Base-by-base conservation (phyloP, 305 asterid species). In the Fraxinus baroniana region DNA sequence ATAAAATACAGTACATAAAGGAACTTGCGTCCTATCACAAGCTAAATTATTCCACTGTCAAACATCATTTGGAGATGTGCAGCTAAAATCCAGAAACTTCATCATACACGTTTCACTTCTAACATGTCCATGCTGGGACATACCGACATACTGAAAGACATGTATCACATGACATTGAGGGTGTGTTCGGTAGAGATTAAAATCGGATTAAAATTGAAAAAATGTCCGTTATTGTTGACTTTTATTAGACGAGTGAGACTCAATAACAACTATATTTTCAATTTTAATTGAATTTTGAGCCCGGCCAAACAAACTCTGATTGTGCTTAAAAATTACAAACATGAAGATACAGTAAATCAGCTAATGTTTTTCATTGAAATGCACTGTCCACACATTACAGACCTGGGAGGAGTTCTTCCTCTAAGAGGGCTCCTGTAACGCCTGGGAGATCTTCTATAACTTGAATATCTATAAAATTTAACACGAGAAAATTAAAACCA, bases 371-470 rank as follows among this genome's bases (percentile, higher is more conserved):
- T 7, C 4, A 57, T 20, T 57, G 28, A 7, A 70, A 32, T 71
- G 39, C 41, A 71, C 37, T 70, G 76, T 17, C 68, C 35, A 68
- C 71, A 22, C 3, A 15, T 39, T 52, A 80, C 87, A n/a, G 36
- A 91, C 95, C 95, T 90, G 6, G 94, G 95, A 28, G 98, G 97
- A 30, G 98, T 92, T 91, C 98, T 92, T 87, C 91, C 97, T 81
- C 95, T 93, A 76, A 92, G 94, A 26, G 99, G 97, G 86, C 97
- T 97, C 92, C 99, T 84, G 84, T 91, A 94, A 84, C 95, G 98
- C 89, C 97, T 90, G n/a, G 99, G 99, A 64, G 98, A 94, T 87
- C 98, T 93, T 87, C 99, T 83, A 82, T 89, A 95, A 80, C 90
- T 91, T 7, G 95, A 71, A 88, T 91, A 93, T 87, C 98, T 92